Evolutionary conservation across 2,329 filamentous ascomycete genomes (phyloP), one percentile per base, ranked within the genome.

Genomic region (Arthrobotrys iridis): DNA sequence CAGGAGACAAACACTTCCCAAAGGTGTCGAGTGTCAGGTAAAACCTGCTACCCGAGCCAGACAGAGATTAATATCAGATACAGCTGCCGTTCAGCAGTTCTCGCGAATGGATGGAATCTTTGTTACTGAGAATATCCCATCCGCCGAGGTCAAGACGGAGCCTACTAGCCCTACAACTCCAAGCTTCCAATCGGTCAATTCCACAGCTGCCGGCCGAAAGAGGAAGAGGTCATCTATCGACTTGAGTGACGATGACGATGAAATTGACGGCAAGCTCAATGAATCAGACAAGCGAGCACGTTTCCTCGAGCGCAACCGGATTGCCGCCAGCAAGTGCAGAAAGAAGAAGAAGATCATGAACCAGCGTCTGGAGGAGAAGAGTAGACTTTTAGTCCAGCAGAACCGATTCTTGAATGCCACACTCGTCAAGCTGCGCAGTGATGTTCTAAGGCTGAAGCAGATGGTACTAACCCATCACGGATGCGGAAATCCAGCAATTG

Each of bases 301-400:
- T 76, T 89, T 88, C 78, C 84, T 92, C 0, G 88, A 91, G 81
- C 87, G 90, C 74, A 93, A 93, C 80, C 86, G 90, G 7, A 83
- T 90, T 1, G 90, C 91, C 0, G 90, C 91, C 0, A 90, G 88
- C 80, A 92, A 92, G 80, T 93, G 90, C 79, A 87, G 90, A 2
- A 87, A 90, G 79, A 91, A 91, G 81, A 86, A 86, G 81, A 87
- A 86, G 81, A 83, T 84, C 64, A 85, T 84, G 78, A 84, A 84
- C 60, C 82, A 84, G 33, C 80, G 82, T 37, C 82, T 87, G 35
- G 85, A 87, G 77, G 81, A 80, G 48, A 79, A 78, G 70, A 80
- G 80, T 18, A 72, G 79, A 33, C 77, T 79, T 37, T 76, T 78
- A 0, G 78, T 80, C 37, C 73, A 78, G 18, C 77, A 79, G 45